A percentile compares a stretch with the other conserved stretches of the same genome.
These are phyloP conservation scores for Yamadazyma taylorii DNA, from an alignment of 1,139 yeast species.

Conservation along the genomic window DNA sequence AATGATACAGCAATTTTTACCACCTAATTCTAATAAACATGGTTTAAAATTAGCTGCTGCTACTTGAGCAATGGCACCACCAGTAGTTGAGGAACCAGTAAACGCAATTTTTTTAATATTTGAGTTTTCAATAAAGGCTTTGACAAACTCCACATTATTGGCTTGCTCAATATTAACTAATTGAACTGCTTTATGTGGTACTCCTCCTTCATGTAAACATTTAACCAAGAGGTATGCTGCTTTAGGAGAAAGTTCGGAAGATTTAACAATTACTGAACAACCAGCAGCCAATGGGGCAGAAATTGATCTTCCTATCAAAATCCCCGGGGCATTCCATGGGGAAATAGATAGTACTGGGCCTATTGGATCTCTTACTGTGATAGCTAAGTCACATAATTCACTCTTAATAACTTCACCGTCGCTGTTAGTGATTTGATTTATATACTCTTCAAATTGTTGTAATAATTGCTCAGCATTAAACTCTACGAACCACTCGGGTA, in stretches of 20 bases:
- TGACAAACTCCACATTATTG: conserved; percentile 25
- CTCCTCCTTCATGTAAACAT: conserved; percentile 38
- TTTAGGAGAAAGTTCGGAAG: conserved; percentile 38
- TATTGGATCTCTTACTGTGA: conserved; percentile 35
- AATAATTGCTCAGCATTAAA: conserved; percentile 30
- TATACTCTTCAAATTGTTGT: conserved; percentile 26
- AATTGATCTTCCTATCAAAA: conserved; percentile 38
- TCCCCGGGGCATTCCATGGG: conserved; percentile 52
- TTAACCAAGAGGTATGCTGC: conserved; percentile 30
- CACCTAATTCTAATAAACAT: conserved; percentile 43
- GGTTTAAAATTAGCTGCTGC: conserved; percentile 42
- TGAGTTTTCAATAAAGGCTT: conserved; percentile 25
- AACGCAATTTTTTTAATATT: conserved; percentile 37
- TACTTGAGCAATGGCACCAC: conserved; percentile 29
- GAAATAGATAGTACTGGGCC: conserved; percentile 48
- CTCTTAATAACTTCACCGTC: conserved; percentile 26
- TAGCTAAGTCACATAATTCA: conserved; percentile 24
- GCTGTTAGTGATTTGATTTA: conserved; percentile 19
- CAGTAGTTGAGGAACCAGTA: conserved; percentile 46
- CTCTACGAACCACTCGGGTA: conserved; percentile 37
- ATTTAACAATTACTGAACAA: conserved; percentile 45
- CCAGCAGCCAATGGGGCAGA: conserved; percentile 51
- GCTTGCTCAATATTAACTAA: conserved; percentile 32
- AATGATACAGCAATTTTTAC: conserved; percentile 39
- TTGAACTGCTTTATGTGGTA: conserved; percentile 35